A percentile compares a stretch with the other conserved stretches of the same genome.
Conservation (phyloP, 495 filamentous ascomycete genomes). For the Penicillium mononematosum region DNA sequence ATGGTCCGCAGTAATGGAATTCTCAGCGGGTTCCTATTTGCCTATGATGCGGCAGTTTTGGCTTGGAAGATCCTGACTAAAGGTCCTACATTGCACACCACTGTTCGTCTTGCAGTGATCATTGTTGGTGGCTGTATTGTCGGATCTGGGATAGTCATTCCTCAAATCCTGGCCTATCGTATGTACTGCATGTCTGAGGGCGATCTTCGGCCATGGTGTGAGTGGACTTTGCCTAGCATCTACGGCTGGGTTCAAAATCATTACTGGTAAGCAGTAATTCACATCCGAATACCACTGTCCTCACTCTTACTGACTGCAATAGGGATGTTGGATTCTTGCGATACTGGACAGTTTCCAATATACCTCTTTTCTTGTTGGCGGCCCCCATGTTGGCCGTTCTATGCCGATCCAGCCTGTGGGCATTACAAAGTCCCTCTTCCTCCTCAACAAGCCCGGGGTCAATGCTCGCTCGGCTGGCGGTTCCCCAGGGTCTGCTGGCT, state of each 20-base stretch:
- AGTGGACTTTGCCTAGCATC: slow-evolving; percentile 68
- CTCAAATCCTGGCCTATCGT: slow-evolving; percentile 73
- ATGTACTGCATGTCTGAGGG: slow-evolving; percentile 59
- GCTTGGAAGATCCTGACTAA: slow-evolving; percentile 32
- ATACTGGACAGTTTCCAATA: slow-evolving; percentile 86
- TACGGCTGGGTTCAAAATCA: slow-evolving; percentile 84
- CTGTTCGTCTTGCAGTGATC: slow-evolving; percentile 52
- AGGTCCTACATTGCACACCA: slow-evolving; percentile 24
- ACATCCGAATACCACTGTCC: neutral
- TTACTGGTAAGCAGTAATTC: slow-evolving; percentile 71
- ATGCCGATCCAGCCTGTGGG: slow-evolving; percentile 57
- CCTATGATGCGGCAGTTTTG: slow-evolving; percentile 52
- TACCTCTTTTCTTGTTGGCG: slow-evolving; percentile 85
- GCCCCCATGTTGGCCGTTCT: slow-evolving; percentile 74
- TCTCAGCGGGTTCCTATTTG: slow-evolving; percentile 73
- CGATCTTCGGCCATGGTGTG: slow-evolving; percentile 70
- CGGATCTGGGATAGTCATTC: slow-evolving; percentile 62
- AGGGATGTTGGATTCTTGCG: slow-evolving; percentile 85
- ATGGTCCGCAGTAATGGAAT: slow-evolving; percentile 84
- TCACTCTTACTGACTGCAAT: slow-evolving; percentile 6
- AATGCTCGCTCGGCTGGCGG: slow-evolving; percentile 55
- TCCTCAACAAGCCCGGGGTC: slow-evolving; percentile 42
- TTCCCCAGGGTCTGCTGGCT: slow-evolving; percentile 71
- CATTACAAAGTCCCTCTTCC: slow-evolving; percentile 28
- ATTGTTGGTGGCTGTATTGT: slow-evolving; percentile 65